Conservation (phyloP, 116 monocot genomes). For the Phalaenopsis hybrid region DNA sequence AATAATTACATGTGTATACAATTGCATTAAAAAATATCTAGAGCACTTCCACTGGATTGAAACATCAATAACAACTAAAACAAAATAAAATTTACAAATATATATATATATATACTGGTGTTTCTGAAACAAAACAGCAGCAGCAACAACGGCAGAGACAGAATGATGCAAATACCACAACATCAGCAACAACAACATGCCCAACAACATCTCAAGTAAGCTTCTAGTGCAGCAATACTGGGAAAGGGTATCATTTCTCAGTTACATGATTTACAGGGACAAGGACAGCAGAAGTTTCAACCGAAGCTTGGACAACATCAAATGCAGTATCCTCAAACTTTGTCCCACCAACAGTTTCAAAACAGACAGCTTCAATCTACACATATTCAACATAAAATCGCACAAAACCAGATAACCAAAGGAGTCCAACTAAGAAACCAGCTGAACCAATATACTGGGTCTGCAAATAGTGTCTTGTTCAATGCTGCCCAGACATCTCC, state of each 20-base stretch:
- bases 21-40: too few relatives aligned
- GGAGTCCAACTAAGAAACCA: constrained; percentile 73
- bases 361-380: constrained; percentile 73
- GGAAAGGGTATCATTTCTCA: constrained; percentile 67
- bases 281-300: constrained; percentile 74
- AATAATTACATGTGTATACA: too few relatives aligned
- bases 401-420: constrained; percentile 70
- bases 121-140: constrained; percentile 43
- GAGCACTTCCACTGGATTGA: too few relatives aligned
- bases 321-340: constrained; percentile 78
- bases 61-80: too few relatives aligned
- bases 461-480: constrained; percentile 58
- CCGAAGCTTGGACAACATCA: constrained; percentile 62
- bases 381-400: constrained; percentile 62
- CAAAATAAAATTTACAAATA: too few relatives aligned
- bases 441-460: constrained; percentile 66
- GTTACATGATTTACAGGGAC: constrained; percentile 77
- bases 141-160: constrained; percentile 59
- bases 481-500: constrained; percentile 82
- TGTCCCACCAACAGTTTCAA: constrained; percentile 70
- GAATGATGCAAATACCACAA: constrained; percentile 58
- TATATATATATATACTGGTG: constrained; percentile 1
- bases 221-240: constrained; percentile 43
- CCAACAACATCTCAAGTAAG: constrained; percentile 68
- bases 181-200: constrained; percentile 66